Percentiles rank a stretch among this genome's conserved stretches.
Evolutionary conservation across 768 basidiomycete species (phyloP).

Genomic region (Pleurotus salmoneostramineus): DNA sequence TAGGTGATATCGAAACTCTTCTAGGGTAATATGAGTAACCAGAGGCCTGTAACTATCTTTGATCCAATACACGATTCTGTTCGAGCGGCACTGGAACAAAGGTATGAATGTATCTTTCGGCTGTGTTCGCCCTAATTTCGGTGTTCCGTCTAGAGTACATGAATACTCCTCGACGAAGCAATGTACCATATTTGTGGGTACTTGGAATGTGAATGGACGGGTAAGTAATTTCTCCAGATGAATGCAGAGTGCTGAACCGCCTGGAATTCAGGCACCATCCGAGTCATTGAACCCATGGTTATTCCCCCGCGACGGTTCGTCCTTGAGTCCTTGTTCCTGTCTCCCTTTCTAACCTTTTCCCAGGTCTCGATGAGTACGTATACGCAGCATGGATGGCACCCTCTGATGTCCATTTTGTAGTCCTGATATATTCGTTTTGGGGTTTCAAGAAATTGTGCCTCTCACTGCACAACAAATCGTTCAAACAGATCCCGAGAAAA

Average conservation of each 20-base stretch:
- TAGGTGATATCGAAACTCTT: slow-evolving; percentile 8
- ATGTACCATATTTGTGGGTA: slow-evolving; percentile 81
- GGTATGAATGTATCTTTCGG: slow-evolving; percentile 35
- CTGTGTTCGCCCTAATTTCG: neutral
- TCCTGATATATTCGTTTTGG: slow-evolving; percentile 87
- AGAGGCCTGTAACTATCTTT: slow-evolving; percentile 85
- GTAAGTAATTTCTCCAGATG: slow-evolving; percentile 34
- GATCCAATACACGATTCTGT: slow-evolving; percentile 93
- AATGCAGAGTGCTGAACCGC: slow-evolving; percentile 1
- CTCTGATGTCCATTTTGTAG: slow-evolving; percentile 29
- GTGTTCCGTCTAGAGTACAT: slow-evolving; percentile 39
- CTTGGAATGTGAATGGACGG: slow-evolving; percentile 94
- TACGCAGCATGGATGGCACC: neutral
- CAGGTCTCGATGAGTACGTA: slow-evolving; percentile 46
- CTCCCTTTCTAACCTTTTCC: neutral
- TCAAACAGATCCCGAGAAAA: slow-evolving; percentile 92
- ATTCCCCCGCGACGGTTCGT: slow-evolving; percentile 77
- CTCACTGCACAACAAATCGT: slow-evolving; percentile 97
- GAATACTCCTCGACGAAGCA: slow-evolving; percentile 82
- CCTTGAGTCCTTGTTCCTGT: neutral
- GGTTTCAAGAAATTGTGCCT: slow-evolving; percentile 97
- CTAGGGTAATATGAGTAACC: slow-evolving; percentile 92
- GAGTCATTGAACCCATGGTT: slow-evolving; percentile 90
- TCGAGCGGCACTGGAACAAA: slow-evolving; percentile 59
- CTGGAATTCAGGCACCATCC: slow-evolving; percentile 51